Percentiles rank a stretch among this genome's conserved stretches.
Conservation (phyloP, 1,284 basidiomycete genomes). For the Ustilago sp. region DNA sequence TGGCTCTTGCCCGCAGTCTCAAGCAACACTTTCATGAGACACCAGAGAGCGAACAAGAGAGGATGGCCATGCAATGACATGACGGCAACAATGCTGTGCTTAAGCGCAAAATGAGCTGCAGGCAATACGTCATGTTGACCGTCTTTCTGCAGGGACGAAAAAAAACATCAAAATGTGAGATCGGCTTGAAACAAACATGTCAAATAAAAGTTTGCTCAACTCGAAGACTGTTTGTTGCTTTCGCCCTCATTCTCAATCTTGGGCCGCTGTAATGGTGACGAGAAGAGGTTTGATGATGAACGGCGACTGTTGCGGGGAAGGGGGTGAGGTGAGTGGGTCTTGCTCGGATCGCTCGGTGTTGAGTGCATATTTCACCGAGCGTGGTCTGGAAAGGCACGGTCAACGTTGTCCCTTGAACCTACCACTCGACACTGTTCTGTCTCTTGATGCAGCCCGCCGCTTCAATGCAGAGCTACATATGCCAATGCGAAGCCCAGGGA, state of each 20-base stretch:
- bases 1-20: too few relatives aligned
- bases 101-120: constrained; percentile 12
- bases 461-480: neutral
- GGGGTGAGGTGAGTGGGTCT: neutral
- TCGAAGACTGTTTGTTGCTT: too few relatives aligned
- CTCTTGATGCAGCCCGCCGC: too few relatives aligned
- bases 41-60: too few relatives aligned
- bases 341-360: constrained; percentile 36
- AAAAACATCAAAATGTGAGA: neutral
- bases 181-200: neutral
- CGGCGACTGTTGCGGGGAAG: constrained; percentile 1
- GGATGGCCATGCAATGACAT: too few relatives aligned
- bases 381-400: neutral
- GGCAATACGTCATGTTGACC: constrained; percentile 26
- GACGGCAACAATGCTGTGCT: neutral
- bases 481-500: neutral
- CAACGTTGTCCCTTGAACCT: constrained; percentile 3
- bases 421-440: too few relatives aligned
- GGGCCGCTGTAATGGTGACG: too few relatives aligned
- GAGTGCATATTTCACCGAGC: constrained; percentile 28
- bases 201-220: neutral
- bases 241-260: too few relatives aligned
- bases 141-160: neutral
- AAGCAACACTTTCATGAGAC: too few relatives aligned
- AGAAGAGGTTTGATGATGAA: neutral